Evolutionary conservation across 2,329 filamentous ascomycete genomes (phyloP), one percentile per base, ranked within the genome.

Genomic region (Corinectria fuckeliana): DNA sequence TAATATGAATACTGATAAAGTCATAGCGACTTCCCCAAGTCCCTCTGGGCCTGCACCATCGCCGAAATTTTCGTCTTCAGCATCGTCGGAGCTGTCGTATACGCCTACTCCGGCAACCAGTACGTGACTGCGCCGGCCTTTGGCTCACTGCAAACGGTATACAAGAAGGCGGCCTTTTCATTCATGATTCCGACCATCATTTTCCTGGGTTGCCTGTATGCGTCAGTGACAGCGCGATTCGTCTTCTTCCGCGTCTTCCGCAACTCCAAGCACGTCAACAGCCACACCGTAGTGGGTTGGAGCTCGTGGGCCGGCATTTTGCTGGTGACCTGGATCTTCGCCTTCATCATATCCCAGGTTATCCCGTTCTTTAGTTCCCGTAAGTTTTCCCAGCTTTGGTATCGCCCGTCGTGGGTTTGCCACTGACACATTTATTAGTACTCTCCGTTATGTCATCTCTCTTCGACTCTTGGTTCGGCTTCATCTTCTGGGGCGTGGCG

Each of bases 171-270:
- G 2, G 86, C 91, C 0, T 97, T 96, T 77, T 93, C 90, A 11
- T 96, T 97, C 80, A 97, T 97, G 93, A 90, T 97, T 28, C 93
- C 93, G 0, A 97, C 93, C 0, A 84, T 97, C 65, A 92, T 97
- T 72, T 97, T 97, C 80, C 78, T 97, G 4, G 93, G 93, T 7
- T 92, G 96, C 0, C 77, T 97, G 16, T 97, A 97, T 73, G 93
- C 93, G 13, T 95, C 91, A 0, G 92, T 97, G 1, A 93, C 92
- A 4, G 90, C 91, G 1, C 90, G 93, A 26, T 97, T 97, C 78
- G 81, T 97, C 70, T 96, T 97, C 80, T 96, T 97, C 85, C 91
- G 92, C 63, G 73, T 95, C 16, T 97, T 96, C 76, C 87, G 89
- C 57, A 88, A 88, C 69, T 91, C 92, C 1, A 85, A 84, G 60